A percentile compares a stretch with the other conserved stretches of the same genome.
phyloP scores from a whole-genome alignment of 805 yeast genomes.

The Teunomyces funiuensis region DNA sequence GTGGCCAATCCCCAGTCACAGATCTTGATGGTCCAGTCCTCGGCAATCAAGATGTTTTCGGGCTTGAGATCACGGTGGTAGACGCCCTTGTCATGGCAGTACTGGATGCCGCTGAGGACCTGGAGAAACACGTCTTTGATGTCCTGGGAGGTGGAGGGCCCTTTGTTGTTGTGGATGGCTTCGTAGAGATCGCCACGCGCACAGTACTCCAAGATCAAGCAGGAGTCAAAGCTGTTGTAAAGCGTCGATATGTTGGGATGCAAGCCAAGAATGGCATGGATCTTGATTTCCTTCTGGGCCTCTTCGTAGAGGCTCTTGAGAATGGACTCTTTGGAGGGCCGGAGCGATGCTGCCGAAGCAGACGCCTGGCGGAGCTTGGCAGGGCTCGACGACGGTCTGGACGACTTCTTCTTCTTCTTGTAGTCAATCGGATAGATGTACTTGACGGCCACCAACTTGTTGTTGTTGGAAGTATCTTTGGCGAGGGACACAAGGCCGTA shows the following conservation, averaged over 20 bases:
- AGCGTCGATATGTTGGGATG: slow-evolving; percentile 48
- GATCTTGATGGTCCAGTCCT: slow-evolving; percentile 55
- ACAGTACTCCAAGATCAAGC: slow-evolving; percentile 71
- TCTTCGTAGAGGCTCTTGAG: slow-evolving; percentile 45
- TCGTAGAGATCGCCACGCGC: slow-evolving; percentile 86
- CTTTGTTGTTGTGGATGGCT: slow-evolving; percentile 63
- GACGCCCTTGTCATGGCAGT: slow-evolving; percentile 45
- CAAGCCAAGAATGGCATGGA: slow-evolving; percentile 58
- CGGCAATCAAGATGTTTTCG: slow-evolving; percentile 25
- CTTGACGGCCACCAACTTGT: slow-evolving; percentile 76
- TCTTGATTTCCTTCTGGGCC: slow-evolving; percentile 66
- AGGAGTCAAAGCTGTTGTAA: slow-evolving; percentile 52
- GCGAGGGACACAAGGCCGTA: slow-evolving; percentile 91
- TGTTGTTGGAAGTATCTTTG: slow-evolving; percentile 52
- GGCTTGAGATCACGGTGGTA: slow-evolving; percentile 30
- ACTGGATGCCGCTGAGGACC: slow-evolving; percentile 49
- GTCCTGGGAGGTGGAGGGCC: slow-evolving; percentile 60
- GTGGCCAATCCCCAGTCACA: slow-evolving; percentile 65
- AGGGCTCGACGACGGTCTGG: slow-evolving; percentile 36
- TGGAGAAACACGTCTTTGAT: slow-evolving; percentile 55
- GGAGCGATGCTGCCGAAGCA: slow-evolving; percentile 1
- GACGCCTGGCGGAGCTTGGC: slow-evolving; percentile 28
- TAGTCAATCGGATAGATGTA: slow-evolving; percentile 66
- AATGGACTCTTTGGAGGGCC: slow-evolving; percentile 22
- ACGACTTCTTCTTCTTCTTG: slow-evolving; percentile 21